phyloP scores from a whole-genome alignment of 495 filamentous ascomycete genomes.

The Trichocladium antarcticum region DNA sequence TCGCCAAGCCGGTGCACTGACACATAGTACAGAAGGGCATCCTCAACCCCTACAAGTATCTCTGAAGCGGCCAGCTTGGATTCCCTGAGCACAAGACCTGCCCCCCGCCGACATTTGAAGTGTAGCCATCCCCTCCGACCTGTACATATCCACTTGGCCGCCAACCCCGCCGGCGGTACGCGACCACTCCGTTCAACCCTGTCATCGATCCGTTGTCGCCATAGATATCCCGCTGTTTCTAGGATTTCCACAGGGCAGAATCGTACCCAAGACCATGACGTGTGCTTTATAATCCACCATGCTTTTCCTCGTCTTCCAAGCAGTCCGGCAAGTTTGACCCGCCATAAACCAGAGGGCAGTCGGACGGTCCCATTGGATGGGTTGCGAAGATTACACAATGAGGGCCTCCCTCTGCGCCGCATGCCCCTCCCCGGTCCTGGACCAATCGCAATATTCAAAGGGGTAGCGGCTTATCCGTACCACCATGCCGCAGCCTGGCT shows the following conservation, averaged over 20 bases:
- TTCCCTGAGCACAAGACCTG: background rate
- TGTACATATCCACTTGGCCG: conserved; percentile 5
- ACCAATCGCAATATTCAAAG: conserved; percentile 1
- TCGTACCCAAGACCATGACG: too few species aligned
- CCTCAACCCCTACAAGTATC: conserved; percentile 85
- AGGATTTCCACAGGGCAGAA: background rate
- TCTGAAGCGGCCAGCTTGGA: conserved; percentile 21
- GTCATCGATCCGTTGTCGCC: background rate
- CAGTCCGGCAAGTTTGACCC: too few species aligned
- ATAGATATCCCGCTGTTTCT: background rate
- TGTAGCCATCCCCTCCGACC: background rate
- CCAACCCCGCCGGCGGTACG: background rate
- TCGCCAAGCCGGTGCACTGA: background rate
- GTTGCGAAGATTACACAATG: conserved; percentile 6
- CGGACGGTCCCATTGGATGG: background rate
- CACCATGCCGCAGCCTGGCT: too few species aligned
- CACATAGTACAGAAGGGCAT: conserved; percentile 55
- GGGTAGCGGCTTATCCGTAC: background rate
- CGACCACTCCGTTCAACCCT: background rate
- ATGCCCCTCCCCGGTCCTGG: background rate
- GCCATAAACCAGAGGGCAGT: too few species aligned
- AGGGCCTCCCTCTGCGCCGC: conserved; percentile 7
- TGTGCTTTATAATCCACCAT: too few species aligned
- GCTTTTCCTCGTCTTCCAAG: too few species aligned
- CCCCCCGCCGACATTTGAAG: background rate